Percentiles rank a stretch among this genome's conserved stretches.
These are phyloP conservation scores for Rhynchospora tenuis DNA, from an alignment of 176 grass and related monocot genomes.

Conservation along the genomic window DNA sequence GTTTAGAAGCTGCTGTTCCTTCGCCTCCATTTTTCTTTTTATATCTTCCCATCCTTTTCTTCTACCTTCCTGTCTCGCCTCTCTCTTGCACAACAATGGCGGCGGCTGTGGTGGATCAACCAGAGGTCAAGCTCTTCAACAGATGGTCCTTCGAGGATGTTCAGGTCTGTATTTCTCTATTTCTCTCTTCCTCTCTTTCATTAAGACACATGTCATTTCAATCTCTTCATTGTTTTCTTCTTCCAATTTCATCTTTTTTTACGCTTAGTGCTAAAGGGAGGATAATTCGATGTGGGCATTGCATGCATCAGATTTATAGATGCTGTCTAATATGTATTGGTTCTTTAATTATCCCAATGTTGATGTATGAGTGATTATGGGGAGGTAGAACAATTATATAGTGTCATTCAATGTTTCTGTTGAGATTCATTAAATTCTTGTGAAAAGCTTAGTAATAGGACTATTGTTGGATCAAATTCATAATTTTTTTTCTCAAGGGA, in stretches of 20 bases:
- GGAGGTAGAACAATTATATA: not conserved
- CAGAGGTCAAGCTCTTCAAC: conserved; percentile 72
- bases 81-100: conserved; percentile 19
- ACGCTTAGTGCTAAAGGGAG: not conserved
- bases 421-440: not conserved
- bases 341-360: not conserved
- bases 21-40: not conserved
- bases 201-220: not conserved
- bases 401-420: not conserved
- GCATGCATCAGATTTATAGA: not conserved
- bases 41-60: not conserved
- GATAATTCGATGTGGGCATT: not conserved
- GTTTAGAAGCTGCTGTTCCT: not conserved
- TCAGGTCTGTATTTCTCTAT: conserved; percentile 13
- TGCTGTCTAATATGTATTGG: not conserved
- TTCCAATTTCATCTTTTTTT: not conserved
- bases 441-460: not conserved
- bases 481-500: not conserved
- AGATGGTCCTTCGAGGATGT: conserved; percentile 77
- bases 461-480: not conserved
- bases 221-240: not conserved
- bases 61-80: not conserved
- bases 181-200: not conserved
- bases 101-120: conserved; percentile 24
- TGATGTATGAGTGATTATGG: not conserved